phyloP scores from a whole-genome alignment of 2,329 filamentous ascomycete species.

The Fusarium chlamydosporum region DNA sequence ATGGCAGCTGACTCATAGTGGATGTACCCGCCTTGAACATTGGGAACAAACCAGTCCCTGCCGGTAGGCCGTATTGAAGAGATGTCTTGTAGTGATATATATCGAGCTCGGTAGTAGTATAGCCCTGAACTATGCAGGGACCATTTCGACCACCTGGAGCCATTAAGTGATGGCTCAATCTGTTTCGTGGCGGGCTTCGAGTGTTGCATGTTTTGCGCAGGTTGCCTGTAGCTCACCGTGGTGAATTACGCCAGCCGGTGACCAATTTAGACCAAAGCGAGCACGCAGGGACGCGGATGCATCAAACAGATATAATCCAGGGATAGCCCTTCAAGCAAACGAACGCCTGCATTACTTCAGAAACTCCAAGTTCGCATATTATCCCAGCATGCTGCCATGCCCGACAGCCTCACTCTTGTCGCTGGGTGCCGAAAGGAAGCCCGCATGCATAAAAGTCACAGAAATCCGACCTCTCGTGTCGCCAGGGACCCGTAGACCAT shows the following conservation, averaged over 20 bases:
- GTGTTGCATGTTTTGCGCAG: conserved; percentile 12
- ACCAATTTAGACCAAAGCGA: not conserved
- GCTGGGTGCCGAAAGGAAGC: conserved; percentile 28
- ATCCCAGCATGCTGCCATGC: conserved; percentile 11
- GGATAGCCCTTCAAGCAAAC: conserved; percentile 13
- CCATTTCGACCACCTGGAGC: conserved; percentile 43
- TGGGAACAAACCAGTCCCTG: conserved; percentile 42
- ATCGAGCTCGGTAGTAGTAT: conserved; percentile 46
- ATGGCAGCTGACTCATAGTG: conserved; percentile 46
- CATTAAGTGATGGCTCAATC: conserved; percentile 2
- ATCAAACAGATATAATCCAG: conserved; percentile 34
- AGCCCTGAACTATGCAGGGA: conserved; percentile 24
- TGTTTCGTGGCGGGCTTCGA: conserved; percentile 18
- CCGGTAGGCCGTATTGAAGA: conserved; percentile 30
- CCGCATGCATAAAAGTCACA: conserved; percentile 34
- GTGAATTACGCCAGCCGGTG: conserved; percentile 9
- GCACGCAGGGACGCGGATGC: conserved; percentile 8
- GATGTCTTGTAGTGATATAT: conserved; percentile 40
- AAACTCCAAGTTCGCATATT: conserved; percentile 27
- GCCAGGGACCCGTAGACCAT: conserved; percentile 26
- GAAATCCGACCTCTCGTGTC: conserved; percentile 31
- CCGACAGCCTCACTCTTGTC: conserved; percentile 46
- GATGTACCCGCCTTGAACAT: conserved; percentile 39
- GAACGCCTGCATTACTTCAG: conserved; percentile 7
- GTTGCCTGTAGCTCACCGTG: conserved; percentile 15